phyloP scores from a whole-genome alignment of 2,329 filamentous ascomycete species.

The Periglandula ipomoeae region DNA sequence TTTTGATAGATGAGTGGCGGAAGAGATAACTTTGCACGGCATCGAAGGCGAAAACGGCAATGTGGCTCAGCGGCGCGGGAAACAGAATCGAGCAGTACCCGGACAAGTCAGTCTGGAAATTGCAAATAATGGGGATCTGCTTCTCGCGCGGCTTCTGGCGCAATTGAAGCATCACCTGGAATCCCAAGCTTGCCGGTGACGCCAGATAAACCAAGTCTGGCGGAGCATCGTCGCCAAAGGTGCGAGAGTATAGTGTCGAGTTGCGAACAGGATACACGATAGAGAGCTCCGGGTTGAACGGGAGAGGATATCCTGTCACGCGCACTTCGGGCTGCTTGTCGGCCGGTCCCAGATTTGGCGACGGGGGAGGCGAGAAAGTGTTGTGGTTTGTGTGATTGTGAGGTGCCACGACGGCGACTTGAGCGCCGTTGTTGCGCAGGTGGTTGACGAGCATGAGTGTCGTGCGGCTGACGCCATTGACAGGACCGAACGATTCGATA shows the following conservation, averaged over 20 bases:
- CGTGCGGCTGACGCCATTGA: slow-evolving; percentile 65
- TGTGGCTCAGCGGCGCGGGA: slow-evolving; percentile 47
- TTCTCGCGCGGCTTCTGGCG: slow-evolving; percentile 45
- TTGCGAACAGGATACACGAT: slow-evolving; percentile 61
- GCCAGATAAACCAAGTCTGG: slow-evolving; percentile 63
- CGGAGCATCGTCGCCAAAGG: slow-evolving; percentile 40
- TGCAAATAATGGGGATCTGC: slow-evolving; percentile 53
- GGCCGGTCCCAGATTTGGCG: slow-evolving; percentile 20
- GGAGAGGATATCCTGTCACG: slow-evolving; percentile 55
- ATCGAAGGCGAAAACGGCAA: slow-evolving; percentile 54
- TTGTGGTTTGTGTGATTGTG: slow-evolving; percentile 45
- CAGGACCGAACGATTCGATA: slow-evolving; percentile 62
- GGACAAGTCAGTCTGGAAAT: slow-evolving; percentile 63
- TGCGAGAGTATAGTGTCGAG: slow-evolving; percentile 48
- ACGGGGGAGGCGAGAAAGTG: slow-evolving; percentile 39
- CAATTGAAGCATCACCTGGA: slow-evolving; percentile 62
- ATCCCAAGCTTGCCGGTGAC: slow-evolving; percentile 59
- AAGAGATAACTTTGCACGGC: slow-evolving; percentile 60
- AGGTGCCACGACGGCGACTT: slow-evolving; percentile 59
- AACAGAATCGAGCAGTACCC: slow-evolving; percentile 65
- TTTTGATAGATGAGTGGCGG: slow-evolving; percentile 49
- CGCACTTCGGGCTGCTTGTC: slow-evolving; percentile 41
- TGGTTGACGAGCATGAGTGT: slow-evolving; percentile 62
- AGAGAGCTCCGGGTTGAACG: slow-evolving; percentile 63
- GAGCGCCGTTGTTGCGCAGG: slow-evolving; percentile 51